Conservation (phyloP, 2,329 filamentous ascomycete species). For the Dothidotthia symphoricarpi region DNA sequence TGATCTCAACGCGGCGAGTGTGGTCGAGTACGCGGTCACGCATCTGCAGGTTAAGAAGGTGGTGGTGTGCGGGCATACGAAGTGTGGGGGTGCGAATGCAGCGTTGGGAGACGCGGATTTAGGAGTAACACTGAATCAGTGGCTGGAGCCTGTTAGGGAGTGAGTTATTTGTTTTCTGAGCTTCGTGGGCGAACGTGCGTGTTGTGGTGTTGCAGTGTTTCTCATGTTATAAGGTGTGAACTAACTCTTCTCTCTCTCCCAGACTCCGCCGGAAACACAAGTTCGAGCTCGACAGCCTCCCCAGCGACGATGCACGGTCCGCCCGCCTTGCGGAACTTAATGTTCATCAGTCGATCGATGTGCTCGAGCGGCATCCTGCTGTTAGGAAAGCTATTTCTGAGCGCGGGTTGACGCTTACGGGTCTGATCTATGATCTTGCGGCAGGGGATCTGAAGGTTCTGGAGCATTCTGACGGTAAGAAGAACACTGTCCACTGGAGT, state of each 20-base stretch:
- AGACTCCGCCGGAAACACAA: conserved; percentile 54
- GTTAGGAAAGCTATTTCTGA: conserved; percentile 70
- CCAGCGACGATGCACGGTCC: conserved; percentile 49
- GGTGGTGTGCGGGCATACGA: conserved; percentile 61
- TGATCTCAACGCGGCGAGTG: conserved; percentile 71
- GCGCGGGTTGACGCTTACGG: conserved; percentile 71
- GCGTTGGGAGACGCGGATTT: conserved; percentile 57
- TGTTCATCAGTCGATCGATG: conserved; percentile 65
- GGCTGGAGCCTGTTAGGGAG: conserved; percentile 58
- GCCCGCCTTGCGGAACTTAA: conserved; percentile 73
- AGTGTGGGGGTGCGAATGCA: conserved; percentile 59
- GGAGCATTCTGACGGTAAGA: conserved; percentile 38
- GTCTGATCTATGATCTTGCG: conserved; percentile 69
- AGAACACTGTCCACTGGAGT: too few relatives aligned
- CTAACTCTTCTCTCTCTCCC: background rate
- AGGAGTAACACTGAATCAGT: conserved; percentile 58
- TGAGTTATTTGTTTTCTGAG: conserved; percentile 13
- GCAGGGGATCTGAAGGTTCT: conserved; percentile 56
- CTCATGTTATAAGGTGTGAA: background rate
- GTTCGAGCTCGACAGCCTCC: conserved; percentile 49
- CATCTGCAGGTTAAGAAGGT: conserved; percentile 67
- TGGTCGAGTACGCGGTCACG: conserved; percentile 76
- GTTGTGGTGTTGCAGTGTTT: background rate
- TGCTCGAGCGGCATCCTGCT: conserved; percentile 65
- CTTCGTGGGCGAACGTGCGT: background rate